Conservation (phyloP, 106 monocot genomes). For the Dendrobium huoshanense region DNA sequence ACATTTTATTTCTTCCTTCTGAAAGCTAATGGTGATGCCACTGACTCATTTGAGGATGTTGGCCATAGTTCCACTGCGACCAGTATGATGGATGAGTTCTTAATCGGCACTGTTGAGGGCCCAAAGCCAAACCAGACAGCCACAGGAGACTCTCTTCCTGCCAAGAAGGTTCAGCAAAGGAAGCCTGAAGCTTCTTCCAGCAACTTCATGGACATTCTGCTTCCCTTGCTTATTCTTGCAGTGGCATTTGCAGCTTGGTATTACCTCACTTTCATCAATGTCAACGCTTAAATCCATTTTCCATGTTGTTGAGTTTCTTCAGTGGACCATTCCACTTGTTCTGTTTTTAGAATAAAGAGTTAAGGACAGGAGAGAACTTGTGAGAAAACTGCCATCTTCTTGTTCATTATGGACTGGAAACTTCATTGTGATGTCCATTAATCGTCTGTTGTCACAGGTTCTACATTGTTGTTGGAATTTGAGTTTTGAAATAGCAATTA, state of each 20-base stretch:
- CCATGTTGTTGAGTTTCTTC: background rate
- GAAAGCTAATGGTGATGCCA: slow-evolving; percentile 69
- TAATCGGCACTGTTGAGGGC: slow-evolving; percentile 49
- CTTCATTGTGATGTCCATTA: background rate
- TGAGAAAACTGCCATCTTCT: background rate
- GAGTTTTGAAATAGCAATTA: too few species aligned
- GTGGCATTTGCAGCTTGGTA: slow-evolving; percentile 46
- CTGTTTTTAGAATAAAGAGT: background rate
- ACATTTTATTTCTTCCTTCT: background rate
- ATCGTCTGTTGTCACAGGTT: too few species aligned
- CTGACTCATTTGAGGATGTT: slow-evolving; percentile 78
- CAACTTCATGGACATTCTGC: slow-evolving; percentile 23
- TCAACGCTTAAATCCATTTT: slow-evolving; percentile 8
- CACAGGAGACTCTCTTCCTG: background rate
- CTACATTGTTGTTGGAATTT: too few species aligned
- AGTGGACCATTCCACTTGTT: background rate
- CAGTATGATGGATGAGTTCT: slow-evolving; percentile 54
- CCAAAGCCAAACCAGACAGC: background rate
- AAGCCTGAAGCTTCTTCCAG: background rate
- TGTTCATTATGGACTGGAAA: background rate
- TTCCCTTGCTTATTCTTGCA: slow-evolving; percentile 30
- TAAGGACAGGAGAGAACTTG: background rate
- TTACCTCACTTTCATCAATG: slow-evolving; percentile 29
- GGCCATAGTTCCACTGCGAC: slow-evolving; percentile 70
- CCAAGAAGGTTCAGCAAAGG: slow-evolving; percentile 6